Evolutionary conservation across 768 basidiomycete species (phyloP).

Genomic region (Strobilomyces echinocephalus): DNA sequence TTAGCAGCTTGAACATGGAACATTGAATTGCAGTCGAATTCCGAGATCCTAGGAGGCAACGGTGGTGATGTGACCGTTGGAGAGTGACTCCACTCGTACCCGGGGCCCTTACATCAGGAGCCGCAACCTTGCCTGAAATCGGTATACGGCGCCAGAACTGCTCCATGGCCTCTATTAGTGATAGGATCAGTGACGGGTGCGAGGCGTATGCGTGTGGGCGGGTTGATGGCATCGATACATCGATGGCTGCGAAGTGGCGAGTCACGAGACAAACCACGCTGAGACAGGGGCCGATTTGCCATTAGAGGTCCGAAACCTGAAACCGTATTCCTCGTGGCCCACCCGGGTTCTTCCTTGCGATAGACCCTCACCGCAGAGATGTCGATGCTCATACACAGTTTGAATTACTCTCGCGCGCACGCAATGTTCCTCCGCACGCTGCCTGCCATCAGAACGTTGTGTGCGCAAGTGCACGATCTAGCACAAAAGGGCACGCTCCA

Average conservation of each 20-base stretch:
- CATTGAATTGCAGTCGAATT: too few relatives aligned
- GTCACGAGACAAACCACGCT: not conserved
- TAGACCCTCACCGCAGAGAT: not conserved
- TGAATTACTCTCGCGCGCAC: conserved; percentile 14
- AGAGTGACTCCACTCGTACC: not conserved
- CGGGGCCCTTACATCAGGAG: not conserved
- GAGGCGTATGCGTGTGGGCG: not conserved
- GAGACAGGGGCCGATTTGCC: conserved; percentile 9
- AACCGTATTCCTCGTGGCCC: conserved; percentile 5
- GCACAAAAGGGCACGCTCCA: conserved; percentile 70
- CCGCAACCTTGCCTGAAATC: not conserved
- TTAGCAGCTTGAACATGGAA: too few relatives aligned
- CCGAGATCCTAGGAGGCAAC: not conserved
- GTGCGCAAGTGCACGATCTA: conserved; percentile 70
- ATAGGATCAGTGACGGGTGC: not conserved
- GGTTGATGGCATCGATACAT: not conserved
- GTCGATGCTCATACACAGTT: not conserved
- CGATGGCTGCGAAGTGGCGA: not conserved
- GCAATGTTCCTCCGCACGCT: conserved; percentile 77
- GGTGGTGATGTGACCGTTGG: too few relatives aligned
- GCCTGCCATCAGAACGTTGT: conserved; percentile 87
- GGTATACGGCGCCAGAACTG: not conserved
- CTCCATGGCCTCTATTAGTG: not conserved
- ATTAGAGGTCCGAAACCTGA: not conserved
- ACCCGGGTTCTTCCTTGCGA: not conserved